phyloP scores from a whole-genome alignment of 805 yeast species.

The Yarrowia porcina region DNA sequence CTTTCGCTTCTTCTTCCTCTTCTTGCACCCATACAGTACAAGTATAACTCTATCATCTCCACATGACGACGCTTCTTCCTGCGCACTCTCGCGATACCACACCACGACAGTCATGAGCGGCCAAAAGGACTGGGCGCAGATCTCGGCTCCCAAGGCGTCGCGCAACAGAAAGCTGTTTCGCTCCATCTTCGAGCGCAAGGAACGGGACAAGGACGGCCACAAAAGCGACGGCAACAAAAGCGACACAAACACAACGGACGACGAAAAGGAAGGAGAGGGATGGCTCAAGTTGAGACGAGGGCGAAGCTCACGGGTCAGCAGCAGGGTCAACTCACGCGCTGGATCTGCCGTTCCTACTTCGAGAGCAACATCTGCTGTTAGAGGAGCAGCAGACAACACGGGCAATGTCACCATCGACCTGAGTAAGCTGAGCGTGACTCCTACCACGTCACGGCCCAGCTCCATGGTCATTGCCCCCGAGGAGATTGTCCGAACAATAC shows the following conservation, averaged over 20 bases:
- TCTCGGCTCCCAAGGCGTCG: constrained; percentile 9
- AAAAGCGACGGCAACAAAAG: background rate
- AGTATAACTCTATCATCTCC: constrained; percentile 6
- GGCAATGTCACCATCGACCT: background rate
- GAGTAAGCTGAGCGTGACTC: background rate
- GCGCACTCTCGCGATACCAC: background rate
- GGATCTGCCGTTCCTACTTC: background rate
- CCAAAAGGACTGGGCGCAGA: constrained; percentile 15
- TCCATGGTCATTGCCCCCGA: background rate
- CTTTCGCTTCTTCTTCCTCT: background rate
- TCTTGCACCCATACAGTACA: background rate
- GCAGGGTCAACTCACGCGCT: background rate
- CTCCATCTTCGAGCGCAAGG: constrained; percentile 23
- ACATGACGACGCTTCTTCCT: background rate
- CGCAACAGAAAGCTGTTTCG: constrained; percentile 18
- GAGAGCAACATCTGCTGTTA: background rate
- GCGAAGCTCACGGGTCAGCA: background rate
- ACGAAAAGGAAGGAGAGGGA: background rate
- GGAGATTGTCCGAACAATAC: background rate
- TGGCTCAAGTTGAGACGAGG: background rate
- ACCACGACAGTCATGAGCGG: background rate
- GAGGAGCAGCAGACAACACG: background rate
- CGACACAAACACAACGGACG: constrained; percentile 1
- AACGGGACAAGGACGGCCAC: background rate
- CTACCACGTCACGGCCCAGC: background rate